Evolutionary conservation across 208 protist genomes (phyloP), one percentile per base, ranked within the genome.

Genomic region (Crithidia acanthocephali): DNA sequence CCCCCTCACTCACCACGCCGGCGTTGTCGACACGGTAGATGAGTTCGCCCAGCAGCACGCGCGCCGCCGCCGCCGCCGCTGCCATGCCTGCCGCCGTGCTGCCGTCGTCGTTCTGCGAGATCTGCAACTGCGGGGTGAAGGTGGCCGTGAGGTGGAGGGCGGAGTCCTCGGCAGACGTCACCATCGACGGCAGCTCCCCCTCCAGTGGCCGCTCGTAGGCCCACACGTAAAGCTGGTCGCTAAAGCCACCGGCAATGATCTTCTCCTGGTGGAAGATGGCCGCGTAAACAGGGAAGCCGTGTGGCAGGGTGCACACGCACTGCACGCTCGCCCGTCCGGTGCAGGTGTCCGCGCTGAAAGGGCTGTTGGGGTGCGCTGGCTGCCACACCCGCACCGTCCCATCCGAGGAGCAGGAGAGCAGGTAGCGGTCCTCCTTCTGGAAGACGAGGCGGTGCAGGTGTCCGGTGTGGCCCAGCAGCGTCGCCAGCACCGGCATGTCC

Each of bases 191-290:
- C 52, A 59, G n/a, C 35, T 68, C 67, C 0, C 33, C 40, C 22
- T 55, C 22, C 44, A 73, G 23, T 23, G 68, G 68, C 16, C 23
- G 33, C 42, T 86, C 69, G 66, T 85, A 92, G 28, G 61, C 23
- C 88, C 91, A 96, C 9, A 86, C 73, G 45, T 84, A 68, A 23
- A 96, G 51, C 52, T 80, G 61, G 22, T 76, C 53, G 73, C 81
- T 79, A 56, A 87, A 96, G n/a, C 91, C 91, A n/a, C 80, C 80
- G 0, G 88, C 86, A 42, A 96, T 76, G 53, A 96, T 83, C 45
- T 82, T 79, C 33, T 81, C 78, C n/a, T 90, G 77, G 59, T 92
- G 88, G 58, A 96, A 93, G 35, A 88, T 78, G 25, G 80, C 83
- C n/a, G 66, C 51, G 78, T 94, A 92, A 2, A 94, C 70, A 8